Percentiles rank a stretch among this genome's conserved stretches.
phyloP scores from a whole-genome alignment of 129 eudicot species.

The Logfia minima region DNA sequence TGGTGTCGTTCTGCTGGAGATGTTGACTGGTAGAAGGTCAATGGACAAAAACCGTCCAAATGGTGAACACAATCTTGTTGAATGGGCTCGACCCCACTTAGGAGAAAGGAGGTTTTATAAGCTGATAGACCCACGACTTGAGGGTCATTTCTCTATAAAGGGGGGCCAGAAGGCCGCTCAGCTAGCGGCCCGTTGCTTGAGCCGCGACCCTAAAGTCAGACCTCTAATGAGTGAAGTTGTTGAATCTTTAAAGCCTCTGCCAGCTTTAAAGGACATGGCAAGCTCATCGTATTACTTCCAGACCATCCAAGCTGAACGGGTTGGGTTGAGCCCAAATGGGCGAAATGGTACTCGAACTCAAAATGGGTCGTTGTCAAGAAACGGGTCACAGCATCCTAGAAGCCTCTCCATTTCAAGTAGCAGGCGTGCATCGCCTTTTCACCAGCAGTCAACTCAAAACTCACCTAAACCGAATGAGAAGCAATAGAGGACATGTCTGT shows the following conservation, averaged over 20 bases:
- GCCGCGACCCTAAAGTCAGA: conserved; percentile 43
- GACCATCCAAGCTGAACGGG: conserved; percentile 54
- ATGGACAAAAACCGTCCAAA: conserved; percentile 70
- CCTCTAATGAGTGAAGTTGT: conserved; percentile 46
- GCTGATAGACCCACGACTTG: conserved; percentile 46
- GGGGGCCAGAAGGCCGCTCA: conserved; percentile 46
- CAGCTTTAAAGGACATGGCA: conserved; percentile 65
- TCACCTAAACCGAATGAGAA: conserved; percentile 84
- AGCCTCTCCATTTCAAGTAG: conserved; percentile 88
- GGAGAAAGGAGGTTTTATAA: conserved; percentile 46
- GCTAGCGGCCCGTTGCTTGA: conserved; percentile 37
- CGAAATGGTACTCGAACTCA: conserved; percentile 45
- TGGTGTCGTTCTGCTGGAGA: conserved; percentile 62
- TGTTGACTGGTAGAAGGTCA: conserved; percentile 57
- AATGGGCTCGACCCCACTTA: conserved; percentile 54
- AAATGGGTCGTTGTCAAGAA: conserved; percentile 53
- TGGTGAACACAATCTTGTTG: conserved; percentile 60
- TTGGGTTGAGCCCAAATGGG: conserved; percentile 55
- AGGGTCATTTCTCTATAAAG: conserved; percentile 44
- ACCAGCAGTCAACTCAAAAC: conserved; percentile 52
- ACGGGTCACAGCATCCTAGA: conserved; percentile 73
- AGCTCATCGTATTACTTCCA: conserved; percentile 57
- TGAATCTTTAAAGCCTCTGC: conserved; percentile 43
- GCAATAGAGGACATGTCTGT: conserved; percentile 36
- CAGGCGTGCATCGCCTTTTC: conserved; percentile 79